Conservation (phyloP, 192 early-diverging fungal genomes). For the Dissophora ornata region DNA sequence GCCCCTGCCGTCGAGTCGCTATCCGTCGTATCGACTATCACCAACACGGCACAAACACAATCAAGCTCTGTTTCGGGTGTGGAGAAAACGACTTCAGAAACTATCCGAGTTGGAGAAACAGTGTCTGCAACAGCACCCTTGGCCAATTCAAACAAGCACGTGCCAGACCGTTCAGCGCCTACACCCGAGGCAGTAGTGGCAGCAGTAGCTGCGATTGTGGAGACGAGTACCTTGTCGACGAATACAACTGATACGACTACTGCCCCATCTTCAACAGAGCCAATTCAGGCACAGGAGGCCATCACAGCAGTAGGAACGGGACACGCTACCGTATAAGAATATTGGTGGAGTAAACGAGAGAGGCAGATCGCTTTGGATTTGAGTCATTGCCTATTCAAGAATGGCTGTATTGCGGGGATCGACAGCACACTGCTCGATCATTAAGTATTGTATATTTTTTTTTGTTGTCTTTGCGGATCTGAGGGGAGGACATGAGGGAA, state of each 20-base stretch:
- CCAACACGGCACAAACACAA: no score
- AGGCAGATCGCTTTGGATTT: no score
- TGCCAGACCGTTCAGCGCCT: slow-evolving; percentile 10
- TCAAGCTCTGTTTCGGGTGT: not conserved
- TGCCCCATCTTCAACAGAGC: not conserved
- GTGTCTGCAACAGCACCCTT: not conserved
- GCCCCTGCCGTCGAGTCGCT: not conserved
- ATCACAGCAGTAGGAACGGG: no score
- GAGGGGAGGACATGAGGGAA: no score
- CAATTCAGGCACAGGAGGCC: no score
- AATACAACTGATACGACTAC: not conserved
- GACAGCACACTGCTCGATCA: no score
- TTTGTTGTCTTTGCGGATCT: no score
- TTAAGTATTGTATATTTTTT: no score
- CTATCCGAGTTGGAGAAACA: not conserved
- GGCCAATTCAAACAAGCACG: slow-evolving; percentile 12
- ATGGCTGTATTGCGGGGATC: no score
- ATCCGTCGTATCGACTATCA: not conserved
- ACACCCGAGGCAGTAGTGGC: slow-evolving; percentile 39
- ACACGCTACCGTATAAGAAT: no score
- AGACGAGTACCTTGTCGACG: not conserved
- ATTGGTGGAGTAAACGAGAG: no score
- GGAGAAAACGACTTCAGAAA: not conserved
- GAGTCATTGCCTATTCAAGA: no score
- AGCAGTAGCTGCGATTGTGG: slow-evolving; percentile 37